phyloP scores from a whole-genome alignment of 257 asterid genomes.

The Verbena officinalis region DNA sequence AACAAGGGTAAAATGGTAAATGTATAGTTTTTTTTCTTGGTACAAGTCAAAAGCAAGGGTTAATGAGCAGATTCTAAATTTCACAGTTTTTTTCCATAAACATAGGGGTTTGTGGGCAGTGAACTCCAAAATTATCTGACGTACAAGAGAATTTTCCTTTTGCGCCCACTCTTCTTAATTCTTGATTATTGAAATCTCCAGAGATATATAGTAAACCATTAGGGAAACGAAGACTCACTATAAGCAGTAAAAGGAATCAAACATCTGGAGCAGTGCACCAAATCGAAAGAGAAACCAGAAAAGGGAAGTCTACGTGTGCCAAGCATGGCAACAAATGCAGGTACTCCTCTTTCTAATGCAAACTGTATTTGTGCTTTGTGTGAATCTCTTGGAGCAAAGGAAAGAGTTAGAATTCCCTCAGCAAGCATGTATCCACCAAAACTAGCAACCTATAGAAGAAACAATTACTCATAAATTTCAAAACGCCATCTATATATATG shows the following conservation, averaged over 20 bases:
- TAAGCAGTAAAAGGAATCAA: conserved; percentile 93
- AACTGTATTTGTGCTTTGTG: conserved; percentile 96
- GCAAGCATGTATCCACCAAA: conserved; percentile 92
- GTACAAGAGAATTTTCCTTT: too few relatives aligned
- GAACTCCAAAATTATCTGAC: too few relatives aligned
- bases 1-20: too few relatives aligned
- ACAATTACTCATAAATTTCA: conserved; percentile 4
- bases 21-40: too few relatives aligned
- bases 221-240: conserved; percentile 56
- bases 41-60: too few relatives aligned
- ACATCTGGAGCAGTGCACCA: conserved; percentile 97
- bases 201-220: neutral
- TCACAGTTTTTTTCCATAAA: too few relatives aligned
- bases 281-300: conserved; percentile 87
- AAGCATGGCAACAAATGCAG: conserved; percentile 98
- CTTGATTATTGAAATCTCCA: conserved; percentile 15
- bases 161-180: too few relatives aligned
- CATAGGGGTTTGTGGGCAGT: too few relatives aligned
- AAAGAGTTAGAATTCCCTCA: conserved; percentile 79
- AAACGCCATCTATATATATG: conserved; percentile 1
- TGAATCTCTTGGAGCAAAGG: conserved; percentile 98
- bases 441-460: conserved; percentile 86
- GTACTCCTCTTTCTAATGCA: conserved; percentile 95
- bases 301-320: conserved; percentile 96
- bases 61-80: too few relatives aligned